A percentile compares a stretch with the other conserved stretches of the same genome.
phyloP scores from a whole-genome alignment of 2,329 filamentous ascomycete genomes.

The Amauroascus verrucosus region DNA sequence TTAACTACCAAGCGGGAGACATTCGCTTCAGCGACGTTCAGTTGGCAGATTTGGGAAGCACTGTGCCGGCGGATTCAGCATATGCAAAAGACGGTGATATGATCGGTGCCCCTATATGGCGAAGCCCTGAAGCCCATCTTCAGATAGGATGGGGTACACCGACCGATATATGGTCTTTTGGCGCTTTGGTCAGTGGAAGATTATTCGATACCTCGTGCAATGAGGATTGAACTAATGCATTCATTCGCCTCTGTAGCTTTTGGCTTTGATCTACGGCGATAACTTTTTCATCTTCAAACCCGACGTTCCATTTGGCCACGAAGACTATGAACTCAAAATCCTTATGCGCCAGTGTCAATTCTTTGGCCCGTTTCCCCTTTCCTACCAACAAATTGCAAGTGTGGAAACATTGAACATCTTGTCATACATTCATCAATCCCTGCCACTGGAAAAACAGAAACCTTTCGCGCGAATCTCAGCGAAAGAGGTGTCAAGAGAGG shows the following conservation, averaged over 20 bases:
- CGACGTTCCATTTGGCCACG: conserved; percentile 13
- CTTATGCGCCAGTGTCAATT: conserved; percentile 15
- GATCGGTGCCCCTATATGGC: conserved; percentile 17
- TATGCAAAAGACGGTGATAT: conserved; percentile 13
- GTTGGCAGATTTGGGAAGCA: conserved; percentile 18
- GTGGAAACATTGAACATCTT: neutral
- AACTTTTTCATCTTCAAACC: conserved; percentile 18
- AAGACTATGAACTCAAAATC: conserved; percentile 17
- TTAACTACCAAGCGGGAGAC: conserved; percentile 14
- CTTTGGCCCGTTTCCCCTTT: conserved; percentile 21
- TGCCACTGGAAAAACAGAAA: neutral
- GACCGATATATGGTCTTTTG: conserved; percentile 18
- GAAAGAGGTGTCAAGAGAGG: no score
- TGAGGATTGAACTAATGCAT: conserved; percentile 1
- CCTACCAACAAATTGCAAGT: neutral
- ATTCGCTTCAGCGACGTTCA: conserved; percentile 17
- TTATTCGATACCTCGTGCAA: neutral
- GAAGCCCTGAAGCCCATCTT: conserved; percentile 17
- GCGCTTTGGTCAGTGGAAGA: conserved; percentile 13
- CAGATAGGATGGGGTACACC: conserved; percentile 16
- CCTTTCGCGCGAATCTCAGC: neutral
- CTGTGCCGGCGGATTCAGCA: conserved; percentile 11
- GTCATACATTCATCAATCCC: neutral
- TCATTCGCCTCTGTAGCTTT: conserved; percentile 10
- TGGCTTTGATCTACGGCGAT: conserved; percentile 16